Base-by-base conservation (phyloP, 163 green algal species). In the Scenedesmus sp. region DNA sequence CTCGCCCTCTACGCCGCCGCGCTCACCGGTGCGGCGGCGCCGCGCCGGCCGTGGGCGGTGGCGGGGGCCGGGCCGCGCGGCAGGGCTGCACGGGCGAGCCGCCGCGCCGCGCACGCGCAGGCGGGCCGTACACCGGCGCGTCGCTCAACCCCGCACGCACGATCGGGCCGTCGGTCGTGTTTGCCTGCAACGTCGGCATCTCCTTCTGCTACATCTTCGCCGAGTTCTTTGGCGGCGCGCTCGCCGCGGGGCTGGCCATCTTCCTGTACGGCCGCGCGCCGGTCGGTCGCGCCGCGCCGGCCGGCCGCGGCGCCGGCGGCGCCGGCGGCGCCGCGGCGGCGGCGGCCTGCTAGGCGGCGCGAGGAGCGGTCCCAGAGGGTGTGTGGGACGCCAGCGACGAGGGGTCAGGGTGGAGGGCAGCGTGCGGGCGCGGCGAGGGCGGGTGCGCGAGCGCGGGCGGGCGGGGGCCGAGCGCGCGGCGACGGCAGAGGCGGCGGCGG, bases 81-180 rank as follows among this genome's bases (percentile, higher is more conserved):
- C 60, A 53, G 2, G 34, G 33, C 14, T 63, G 17, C 15, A 63
- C 5, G 10, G 17, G 9, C 28, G 60, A 6, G 39, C 39, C 6
- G 39, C 39, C 39, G 39, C 39, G 34, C 33, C 15, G 5, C 54
- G 36, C 31, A 42, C 15, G 13, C 82, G 48, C 87, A 94, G 89
- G 86, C 53, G 91, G 91, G 13, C 90, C 83, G 1, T 92, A 92
- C 78, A 93, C 90, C 1, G 91, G 91, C 31, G 89, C 91, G 13
- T 88, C 82, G 28, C 83, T 95, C 36, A 95, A 95, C 79, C 91
- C 91, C 9, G 91, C 91, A 0, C 88, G 91, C 63, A 92, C 92
- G 28, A 85, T 95, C 13, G 91, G 90, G 33, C 91, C 91, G 28
- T 85, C 90, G 13, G 74, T 90, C 39, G 87, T 90, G 53, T 92